These are phyloP conservation scores for Mucor circinelloides DNA, from an alignment of 371 early-diverging fungal species.

Conservation along the genomic window DNA sequence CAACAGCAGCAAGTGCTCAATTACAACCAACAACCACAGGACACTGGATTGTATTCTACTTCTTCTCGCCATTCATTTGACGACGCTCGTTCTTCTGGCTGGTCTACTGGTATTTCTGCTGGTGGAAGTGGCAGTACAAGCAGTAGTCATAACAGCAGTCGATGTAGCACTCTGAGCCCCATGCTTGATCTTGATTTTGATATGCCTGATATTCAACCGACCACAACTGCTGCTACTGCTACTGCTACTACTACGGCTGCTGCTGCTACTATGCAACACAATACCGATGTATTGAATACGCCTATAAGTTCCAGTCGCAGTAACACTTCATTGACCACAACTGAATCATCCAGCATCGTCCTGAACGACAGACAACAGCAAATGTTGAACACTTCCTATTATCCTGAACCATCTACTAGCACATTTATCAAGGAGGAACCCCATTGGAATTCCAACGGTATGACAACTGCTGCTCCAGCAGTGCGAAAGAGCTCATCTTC, in stretches of 20 bases:
- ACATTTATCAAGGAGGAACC: background rate
- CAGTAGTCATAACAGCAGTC: conserved; percentile 20
- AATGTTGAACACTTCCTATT: background rate
- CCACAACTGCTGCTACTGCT: background rate
- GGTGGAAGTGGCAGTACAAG: conserved; percentile 13
- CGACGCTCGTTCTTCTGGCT: conserved; percentile 16
- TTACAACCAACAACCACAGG: conserved; percentile 1
- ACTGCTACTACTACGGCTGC: too few species aligned
- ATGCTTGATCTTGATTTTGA: conserved; percentile 31
- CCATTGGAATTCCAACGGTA: background rate
- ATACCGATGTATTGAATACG: background rate
- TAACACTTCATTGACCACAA: background rate
- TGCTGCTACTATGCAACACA: background rate
- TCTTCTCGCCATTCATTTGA: conserved; percentile 21
- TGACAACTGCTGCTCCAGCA: background rate
- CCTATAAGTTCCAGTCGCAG: conserved; percentile 4
- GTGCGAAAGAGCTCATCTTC: background rate
- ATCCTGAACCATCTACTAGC: background rate
- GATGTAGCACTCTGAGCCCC: conserved; percentile 37
- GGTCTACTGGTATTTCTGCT: conserved; percentile 14
- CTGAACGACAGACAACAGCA: background rate
- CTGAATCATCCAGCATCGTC: background rate
- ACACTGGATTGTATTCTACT: background rate
- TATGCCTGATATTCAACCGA: conserved; percentile 23
- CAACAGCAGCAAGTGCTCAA: conserved; percentile 9